Evolutionary conservation across 192 early-diverging fungal species (phyloP).

Genomic region (Podochytrium sp.): DNA sequence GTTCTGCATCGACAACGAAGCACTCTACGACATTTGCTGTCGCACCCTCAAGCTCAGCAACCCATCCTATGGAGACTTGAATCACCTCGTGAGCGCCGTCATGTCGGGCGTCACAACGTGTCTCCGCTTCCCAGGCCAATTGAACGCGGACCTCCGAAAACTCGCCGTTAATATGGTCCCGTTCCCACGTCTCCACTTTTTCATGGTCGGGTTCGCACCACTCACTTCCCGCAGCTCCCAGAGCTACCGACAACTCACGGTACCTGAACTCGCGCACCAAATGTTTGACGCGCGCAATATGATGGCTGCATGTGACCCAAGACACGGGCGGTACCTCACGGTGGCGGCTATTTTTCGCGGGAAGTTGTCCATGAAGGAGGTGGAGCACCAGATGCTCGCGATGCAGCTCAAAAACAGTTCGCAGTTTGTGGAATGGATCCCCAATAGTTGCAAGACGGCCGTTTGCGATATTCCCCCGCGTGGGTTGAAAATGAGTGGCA

Average conservation of each 20-base stretch:
- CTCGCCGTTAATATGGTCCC: constrained; percentile 81
- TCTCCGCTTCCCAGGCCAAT: constrained; percentile 98
- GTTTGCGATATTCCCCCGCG: constrained; percentile 90
- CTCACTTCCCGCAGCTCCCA: constrained; percentile 79
- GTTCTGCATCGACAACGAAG: constrained; percentile 99
- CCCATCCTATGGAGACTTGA: constrained; percentile 94
- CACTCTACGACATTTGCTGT: constrained; percentile 99
- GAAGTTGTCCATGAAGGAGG: constrained; percentile 93
- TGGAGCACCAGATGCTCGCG: constrained; percentile 97
- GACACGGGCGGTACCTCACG: constrained; percentile 94
- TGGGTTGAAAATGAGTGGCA: constrained; percentile 89
- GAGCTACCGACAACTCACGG: constrained; percentile 85
- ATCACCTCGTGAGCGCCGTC: constrained; percentile 94
- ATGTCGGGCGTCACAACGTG: constrained; percentile 97
- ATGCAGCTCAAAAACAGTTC: constrained; percentile 96
- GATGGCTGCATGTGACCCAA: constrained; percentile 99
- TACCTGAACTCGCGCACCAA: constrained; percentile 82
- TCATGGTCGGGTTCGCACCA: constrained; percentile 95
- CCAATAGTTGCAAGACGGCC: constrained; percentile 94
- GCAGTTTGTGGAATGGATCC: constrained; percentile 99
- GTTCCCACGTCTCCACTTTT: constrained; percentile 98
- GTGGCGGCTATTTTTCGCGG: constrained; percentile 96
- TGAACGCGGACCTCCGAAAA: constrained; percentile 68
- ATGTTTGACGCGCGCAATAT: constrained; percentile 99
- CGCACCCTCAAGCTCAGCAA: constrained; percentile 93